These are phyloP conservation scores for Betula pendula DNA, from an alignment of 306 rosid genomes.

Conservation along the genomic window DNA sequence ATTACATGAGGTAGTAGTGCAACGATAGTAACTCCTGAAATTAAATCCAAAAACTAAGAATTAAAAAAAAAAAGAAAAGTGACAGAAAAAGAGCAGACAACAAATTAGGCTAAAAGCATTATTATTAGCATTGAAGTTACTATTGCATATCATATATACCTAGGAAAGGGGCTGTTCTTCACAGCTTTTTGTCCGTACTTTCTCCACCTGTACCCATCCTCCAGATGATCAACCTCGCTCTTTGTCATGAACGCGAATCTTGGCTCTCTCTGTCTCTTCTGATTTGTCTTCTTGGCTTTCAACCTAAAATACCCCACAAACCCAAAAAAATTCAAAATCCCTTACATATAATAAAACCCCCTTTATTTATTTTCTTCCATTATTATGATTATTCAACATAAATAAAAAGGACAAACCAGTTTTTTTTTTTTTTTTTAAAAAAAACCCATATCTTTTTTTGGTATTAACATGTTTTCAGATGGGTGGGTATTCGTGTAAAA, in stretches of 20 bases:
- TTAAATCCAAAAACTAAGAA: not conserved
- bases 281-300: slow-evolving; percentile 71
- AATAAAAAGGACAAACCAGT: not conserved
- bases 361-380: not conserved
- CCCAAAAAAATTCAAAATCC: slow-evolving; percentile 21
- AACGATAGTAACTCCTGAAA: slow-evolving; percentile 90
- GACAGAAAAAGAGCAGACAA: slow-evolving; percentile 6
- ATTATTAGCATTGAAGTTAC: slow-evolving; percentile 6
- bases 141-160: slow-evolving; percentile 37
- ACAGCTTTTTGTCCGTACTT: slow-evolving; percentile 99
- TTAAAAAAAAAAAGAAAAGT: not conserved
- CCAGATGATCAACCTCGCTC: slow-evolving; percentile 97
- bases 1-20: slow-evolving; percentile 80
- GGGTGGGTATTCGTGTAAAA: slow-evolving; percentile 6
- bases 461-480: slow-evolving; percentile 13
- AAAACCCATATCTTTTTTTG: slow-evolving; percentile 6
- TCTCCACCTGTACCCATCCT: slow-evolving; percentile 99
- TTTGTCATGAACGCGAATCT: slow-evolving; percentile 96
- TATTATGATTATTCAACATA: not conserved
- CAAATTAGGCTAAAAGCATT: slow-evolving; percentile 1
- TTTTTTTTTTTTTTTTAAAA: no score
- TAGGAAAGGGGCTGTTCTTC: slow-evolving; percentile 91
- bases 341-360: not conserved
- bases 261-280: slow-evolving; percentile 78
- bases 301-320: slow-evolving; percentile 43